Base-by-base conservation (phyloP, 2,329 filamentous ascomycete genomes). In the Cryphonectria naterciae region DNA sequence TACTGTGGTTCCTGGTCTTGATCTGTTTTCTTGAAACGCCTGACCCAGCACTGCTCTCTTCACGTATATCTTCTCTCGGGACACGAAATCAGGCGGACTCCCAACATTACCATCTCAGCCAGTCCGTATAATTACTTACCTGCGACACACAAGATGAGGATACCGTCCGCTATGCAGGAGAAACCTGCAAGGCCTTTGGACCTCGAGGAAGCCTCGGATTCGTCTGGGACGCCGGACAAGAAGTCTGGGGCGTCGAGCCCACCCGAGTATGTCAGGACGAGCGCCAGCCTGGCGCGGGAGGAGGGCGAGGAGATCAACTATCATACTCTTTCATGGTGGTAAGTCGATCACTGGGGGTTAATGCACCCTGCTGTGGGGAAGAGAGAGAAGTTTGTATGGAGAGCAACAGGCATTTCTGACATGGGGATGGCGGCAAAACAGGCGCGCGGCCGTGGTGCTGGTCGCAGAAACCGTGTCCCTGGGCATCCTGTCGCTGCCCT, bases 401-500 rank as follows among this genome's bases (percentile, higher is more conserved):
- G 22, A 49, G 22, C 17, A 35, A 58, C 46, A 32, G 5, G 54
- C 28, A 58, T 32, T 10, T 58, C 54, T 58, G 28, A 58, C 54
- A 58, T 8, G 28, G 46, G 46, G 22, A n/a, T 22, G 19, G 41
- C 6, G 2, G 32, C 37, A 39, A 37, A 37, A 52, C 43, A 82
- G 82, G 82, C 82, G 85, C 78, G 83, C 83, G 46, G 81, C 81
- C 2, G 79, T 84, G 35, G 79, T 84, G 60, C 74, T 84, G 70
- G 81, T 84, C 66, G 82, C 82, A 19, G 82, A 84, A 69, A 84
- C 83, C 1, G 81, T 84, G 69, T 83, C 81, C 0, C 80, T 84
- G n/a, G 83, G 83, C 0, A 83, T 85, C 78, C 92, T 94, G 82
- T 93, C 91, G 0, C 92, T 94, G 73, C 92, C 92, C 0, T 92